Evolutionary conservation across 78 protist genomes (phyloP).

Genomic region (Tieghemostelium lacteum): DNA sequence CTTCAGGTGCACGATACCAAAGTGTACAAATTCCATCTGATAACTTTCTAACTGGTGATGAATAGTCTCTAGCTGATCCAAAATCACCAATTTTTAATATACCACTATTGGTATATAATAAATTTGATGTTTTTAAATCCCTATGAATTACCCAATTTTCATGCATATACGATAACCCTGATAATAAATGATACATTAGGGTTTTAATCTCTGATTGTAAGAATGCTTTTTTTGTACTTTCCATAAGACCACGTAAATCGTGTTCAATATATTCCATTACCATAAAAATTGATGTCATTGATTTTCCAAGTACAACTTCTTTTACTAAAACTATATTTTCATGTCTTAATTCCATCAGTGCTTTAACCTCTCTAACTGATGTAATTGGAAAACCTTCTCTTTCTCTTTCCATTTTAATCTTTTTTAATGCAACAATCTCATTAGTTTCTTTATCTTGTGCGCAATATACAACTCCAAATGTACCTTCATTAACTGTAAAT

Average conservation of each 20-base stretch:
- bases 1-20: constrained; percentile 86
- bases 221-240: constrained; percentile 36
- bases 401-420: constrained; percentile 96
- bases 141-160: constrained; percentile 84
- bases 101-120: constrained; percentile 71
- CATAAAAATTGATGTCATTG: constrained; percentile 59
- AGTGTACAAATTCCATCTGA: constrained; percentile 94
- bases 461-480: constrained; percentile 98
- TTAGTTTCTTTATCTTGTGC: constrained; percentile 92
- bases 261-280: constrained; percentile 87
- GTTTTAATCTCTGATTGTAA: constrained; percentile 79
- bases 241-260: constrained; percentile 70
- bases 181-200: constrained; percentile 62
- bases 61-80: constrained; percentile 97
- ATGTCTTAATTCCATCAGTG: constrained; percentile 94
- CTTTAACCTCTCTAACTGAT: constrained; percentile 97
- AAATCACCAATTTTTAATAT: constrained; percentile 98
- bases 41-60: constrained; percentile 90
- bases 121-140: constrained; percentile 82
- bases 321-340: constrained; percentile 93
- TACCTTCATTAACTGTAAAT: constrained; percentile 98
- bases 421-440: constrained; percentile 96
- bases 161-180: constrained; percentile 76
- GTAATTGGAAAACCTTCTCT: constrained; percentile 99
- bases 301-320: constrained; percentile 62